phyloP scores from a whole-genome alignment of 164 flowering plant species.

The Houttuynia cordata region DNA sequence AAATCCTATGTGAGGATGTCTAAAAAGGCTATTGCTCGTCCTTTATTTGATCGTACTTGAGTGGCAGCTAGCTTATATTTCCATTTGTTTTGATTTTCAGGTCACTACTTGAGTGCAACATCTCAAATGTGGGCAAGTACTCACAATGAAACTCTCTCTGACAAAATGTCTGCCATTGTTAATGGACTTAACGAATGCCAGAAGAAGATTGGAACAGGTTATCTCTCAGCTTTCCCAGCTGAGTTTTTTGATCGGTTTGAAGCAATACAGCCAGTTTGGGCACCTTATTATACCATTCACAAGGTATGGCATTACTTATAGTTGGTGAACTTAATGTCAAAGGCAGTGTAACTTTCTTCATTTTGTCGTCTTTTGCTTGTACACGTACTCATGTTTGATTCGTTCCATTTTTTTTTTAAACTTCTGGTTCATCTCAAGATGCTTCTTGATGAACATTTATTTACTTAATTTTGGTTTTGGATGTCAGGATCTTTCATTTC shows the following conservation, averaged over 20 bases:
- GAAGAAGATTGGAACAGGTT: constrained; percentile 60
- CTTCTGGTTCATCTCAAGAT: too few relatives aligned
- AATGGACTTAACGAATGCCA: constrained; percentile 61
- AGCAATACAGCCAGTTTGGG: constrained; percentile 76
- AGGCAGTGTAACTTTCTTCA: too few relatives aligned
- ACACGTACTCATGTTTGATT: too few relatives aligned
- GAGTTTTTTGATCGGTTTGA: constrained; percentile 75
- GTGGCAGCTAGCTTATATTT: background rate
- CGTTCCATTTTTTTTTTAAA: too few relatives aligned
- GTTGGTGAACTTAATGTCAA: too few relatives aligned
- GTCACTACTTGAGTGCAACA: constrained; percentile 85
- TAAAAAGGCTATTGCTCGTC: too few relatives aligned
- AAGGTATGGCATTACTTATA: constrained; percentile 37
- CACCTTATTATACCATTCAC: constrained; percentile 98
- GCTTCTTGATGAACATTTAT: too few relatives aligned
- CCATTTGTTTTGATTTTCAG: constrained; percentile 16
- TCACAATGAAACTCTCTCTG: constrained; percentile 41
- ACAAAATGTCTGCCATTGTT: constrained; percentile 62
- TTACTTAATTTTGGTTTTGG: too few relatives aligned
- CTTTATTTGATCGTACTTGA: too few relatives aligned
- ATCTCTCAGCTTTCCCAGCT: constrained; percentile 85
- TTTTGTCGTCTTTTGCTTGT: too few relatives aligned
- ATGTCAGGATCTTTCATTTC: too few relatives aligned
- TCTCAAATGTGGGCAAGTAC: constrained; percentile 95
- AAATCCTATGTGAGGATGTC: too few relatives aligned